Conservation (phyloP, 192 early-diverging fungal genomes). For the Geranomyces variabilis region DNA sequence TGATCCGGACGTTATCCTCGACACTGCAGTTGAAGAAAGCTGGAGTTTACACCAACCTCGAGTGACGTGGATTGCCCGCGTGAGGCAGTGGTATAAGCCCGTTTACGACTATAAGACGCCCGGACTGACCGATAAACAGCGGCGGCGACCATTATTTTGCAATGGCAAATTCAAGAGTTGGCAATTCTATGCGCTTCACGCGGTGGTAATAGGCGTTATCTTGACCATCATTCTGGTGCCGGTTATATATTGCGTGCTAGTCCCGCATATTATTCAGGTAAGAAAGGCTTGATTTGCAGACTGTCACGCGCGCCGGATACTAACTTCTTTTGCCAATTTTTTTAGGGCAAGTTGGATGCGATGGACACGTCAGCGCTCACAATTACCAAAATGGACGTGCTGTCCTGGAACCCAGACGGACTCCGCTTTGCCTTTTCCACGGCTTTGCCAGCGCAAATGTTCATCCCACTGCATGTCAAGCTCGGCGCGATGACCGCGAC, state of each 20-base stretch:
- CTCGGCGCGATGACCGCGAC: constrained; percentile 14
- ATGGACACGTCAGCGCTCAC: neutral
- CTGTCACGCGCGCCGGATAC: neutral
- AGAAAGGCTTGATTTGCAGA: neutral
- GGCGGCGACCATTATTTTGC: neutral
- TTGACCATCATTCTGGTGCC: neutral
- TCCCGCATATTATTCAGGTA: constrained; percentile 8
- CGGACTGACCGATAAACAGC: neutral
- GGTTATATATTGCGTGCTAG: neutral
- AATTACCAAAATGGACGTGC: neutral
- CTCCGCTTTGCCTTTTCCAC: constrained; percentile 13
- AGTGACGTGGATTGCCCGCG: neutral
- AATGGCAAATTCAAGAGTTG: neutral
- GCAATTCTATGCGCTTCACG: neutral
- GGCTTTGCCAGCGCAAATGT: constrained; percentile 1
- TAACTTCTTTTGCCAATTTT: neutral
- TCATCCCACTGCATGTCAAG: constrained; percentile 13
- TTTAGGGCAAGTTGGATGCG: neutral
- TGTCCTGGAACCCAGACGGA: constrained; percentile 15
- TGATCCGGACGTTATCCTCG: neutral
- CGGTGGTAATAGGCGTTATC: neutral
- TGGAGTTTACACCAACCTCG: neutral
- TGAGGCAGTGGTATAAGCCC: constrained; percentile 5
- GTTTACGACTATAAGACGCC: constrained; percentile 11
- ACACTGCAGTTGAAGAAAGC: neutral